These are phyloP conservation scores for Astathelohania contejeani DNA, from an alignment of 371 early-diverging fungal species.

Conservation along the genomic window DNA sequence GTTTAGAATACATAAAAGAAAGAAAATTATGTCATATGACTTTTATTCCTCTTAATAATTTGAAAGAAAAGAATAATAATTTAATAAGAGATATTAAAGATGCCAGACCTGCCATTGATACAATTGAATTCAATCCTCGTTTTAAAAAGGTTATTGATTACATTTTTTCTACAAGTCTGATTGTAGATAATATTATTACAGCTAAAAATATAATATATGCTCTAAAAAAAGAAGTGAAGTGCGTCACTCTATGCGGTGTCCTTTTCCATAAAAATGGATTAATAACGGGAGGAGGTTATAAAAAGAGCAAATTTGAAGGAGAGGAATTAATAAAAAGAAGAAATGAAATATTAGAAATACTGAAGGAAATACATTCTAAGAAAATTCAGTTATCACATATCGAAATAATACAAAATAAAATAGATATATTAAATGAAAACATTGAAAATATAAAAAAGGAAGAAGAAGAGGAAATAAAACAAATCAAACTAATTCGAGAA, in stretches of 20 bases:
- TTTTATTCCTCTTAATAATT: constrained; percentile 73
- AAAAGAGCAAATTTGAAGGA: constrained; percentile 14
- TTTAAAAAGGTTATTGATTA: constrained; percentile 64
- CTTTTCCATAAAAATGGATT: constrained; percentile 79
- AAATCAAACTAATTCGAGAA: neutral
- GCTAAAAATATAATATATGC: constrained; percentile 54
- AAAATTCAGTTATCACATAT: constrained; percentile 21
- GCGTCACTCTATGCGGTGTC: constrained; percentile 74
- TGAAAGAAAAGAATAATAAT: constrained; percentile 55
- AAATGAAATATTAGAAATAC: constrained; percentile 8
- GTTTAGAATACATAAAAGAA: constrained; percentile 67
- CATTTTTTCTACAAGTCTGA: constrained; percentile 55
- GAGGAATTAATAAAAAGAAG: constrained; percentile 20
- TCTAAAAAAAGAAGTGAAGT: constrained; percentile 62
- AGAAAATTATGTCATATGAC: constrained; percentile 74
- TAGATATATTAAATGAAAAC: constrained; percentile 2
- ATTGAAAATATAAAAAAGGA: constrained; percentile 2
- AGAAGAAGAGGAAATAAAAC: neutral
- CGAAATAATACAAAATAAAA: constrained; percentile 18
- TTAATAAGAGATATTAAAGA: constrained; percentile 47
- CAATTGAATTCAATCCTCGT: constrained; percentile 63
- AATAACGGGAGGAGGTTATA: constrained; percentile 62
- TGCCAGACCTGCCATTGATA: constrained; percentile 66
- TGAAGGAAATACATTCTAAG: constrained; percentile 16
- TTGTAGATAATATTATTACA: constrained; percentile 15